Conservation (phyloP, 805 yeast species). For the Starmerella davenportii region DNA sequence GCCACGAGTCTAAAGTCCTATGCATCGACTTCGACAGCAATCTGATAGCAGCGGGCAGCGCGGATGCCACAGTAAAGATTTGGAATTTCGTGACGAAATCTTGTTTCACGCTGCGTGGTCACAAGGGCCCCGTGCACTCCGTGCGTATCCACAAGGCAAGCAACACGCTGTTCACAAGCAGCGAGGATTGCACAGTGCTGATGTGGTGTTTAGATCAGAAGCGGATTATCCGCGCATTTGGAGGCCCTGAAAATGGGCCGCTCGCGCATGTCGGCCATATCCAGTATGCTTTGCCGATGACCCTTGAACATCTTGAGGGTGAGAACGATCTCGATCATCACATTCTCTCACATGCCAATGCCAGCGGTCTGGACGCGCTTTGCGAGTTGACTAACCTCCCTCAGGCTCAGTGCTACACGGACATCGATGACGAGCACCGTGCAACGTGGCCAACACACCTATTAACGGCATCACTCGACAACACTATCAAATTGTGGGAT, state of each 20-base stretch:
- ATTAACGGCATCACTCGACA: conserved; percentile 74
- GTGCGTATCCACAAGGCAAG: conserved; percentile 73
- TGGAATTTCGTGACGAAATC: conserved; percentile 94
- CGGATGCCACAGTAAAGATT: conserved; percentile 78
- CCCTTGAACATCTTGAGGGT: conserved; percentile 49
- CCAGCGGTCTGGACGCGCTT: conserved; percentile 2
- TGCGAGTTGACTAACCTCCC: neutral
- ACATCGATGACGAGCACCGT: conserved; percentile 13
- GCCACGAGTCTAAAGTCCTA: conserved; percentile 73
- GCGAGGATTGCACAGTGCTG: conserved; percentile 80
- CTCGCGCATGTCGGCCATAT: conserved; percentile 85
- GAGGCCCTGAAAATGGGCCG: conserved; percentile 36
- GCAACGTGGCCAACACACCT: conserved; percentile 55
- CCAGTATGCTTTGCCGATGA: conserved; percentile 76
- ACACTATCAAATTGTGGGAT: conserved; percentile 87
- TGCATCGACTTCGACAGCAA: conserved; percentile 69
- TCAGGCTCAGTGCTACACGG: neutral
- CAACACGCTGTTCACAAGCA: conserved; percentile 63
- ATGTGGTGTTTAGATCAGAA: conserved; percentile 87
- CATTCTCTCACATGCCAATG: conserved; percentile 13
- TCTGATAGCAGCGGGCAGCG: conserved; percentile 80
- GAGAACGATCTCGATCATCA: conserved; percentile 19
- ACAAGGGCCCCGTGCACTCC: conserved; percentile 76
- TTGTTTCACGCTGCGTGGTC: conserved; percentile 85
- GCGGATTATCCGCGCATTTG: conserved; percentile 58